phyloP scores from a whole-genome alignment of 371 early-diverging fungal genomes.

The Rhizopus microsporus region DNA sequence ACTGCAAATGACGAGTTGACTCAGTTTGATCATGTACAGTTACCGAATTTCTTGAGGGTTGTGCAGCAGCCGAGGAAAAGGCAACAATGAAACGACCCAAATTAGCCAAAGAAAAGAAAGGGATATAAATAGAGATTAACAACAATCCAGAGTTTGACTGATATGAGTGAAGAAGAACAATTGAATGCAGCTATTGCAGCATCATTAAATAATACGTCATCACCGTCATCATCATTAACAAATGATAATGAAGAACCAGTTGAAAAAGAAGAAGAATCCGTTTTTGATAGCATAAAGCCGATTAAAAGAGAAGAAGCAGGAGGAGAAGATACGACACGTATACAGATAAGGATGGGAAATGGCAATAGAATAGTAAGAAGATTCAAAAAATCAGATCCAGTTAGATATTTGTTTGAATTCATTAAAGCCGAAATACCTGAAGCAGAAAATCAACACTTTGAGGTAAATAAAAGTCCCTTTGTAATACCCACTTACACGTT shows the following conservation, averaged over 20 bases:
- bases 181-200: slow-evolving; percentile 81
- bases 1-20: background rate
- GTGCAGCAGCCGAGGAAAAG: slow-evolving; percentile 17
- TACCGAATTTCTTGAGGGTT: slow-evolving; percentile 50
- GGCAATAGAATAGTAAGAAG: slow-evolving; percentile 67
- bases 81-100: slow-evolving; percentile 28
- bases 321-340: slow-evolving; percentile 59
- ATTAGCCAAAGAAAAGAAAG: slow-evolving; percentile 23
- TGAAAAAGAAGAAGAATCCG: slow-evolving; percentile 29
- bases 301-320: slow-evolving; percentile 55
- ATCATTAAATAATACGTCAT: slow-evolving; percentile 48
- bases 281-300: slow-evolving; percentile 51
- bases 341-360: slow-evolving; percentile 72
- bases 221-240: slow-evolving; percentile 8
- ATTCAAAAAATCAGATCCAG: slow-evolving; percentile 66
- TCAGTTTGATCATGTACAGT: slow-evolving; percentile 16
- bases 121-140: background rate
- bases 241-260: slow-evolving; percentile 20
- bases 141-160: slow-evolving; percentile 41
- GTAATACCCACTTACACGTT: background rate
- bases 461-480: slow-evolving; percentile 46
- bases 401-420: slow-evolving; percentile 68
- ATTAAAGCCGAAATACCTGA: slow-evolving; percentile 66
- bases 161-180: slow-evolving; percentile 92
- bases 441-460: slow-evolving; percentile 65